Evolutionary conservation across 129 eudicot genomes (phyloP).

Genomic region (Helianthus annuus): HanXRQr2.0-SUNRISE NC_035444.2:54502117-54502616

Average conservation of each 20-base stretch:
- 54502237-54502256: background rate
- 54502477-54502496: background rate
- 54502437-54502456: background rate
- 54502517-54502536: background rate
- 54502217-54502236: background rate
- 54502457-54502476: background rate
- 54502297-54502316: conserved; percentile 6
- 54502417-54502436: background rate
- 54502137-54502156: too few species aligned
- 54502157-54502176: too few species aligned
- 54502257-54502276: background rate
- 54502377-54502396: background rate
- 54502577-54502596: background rate
- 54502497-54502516: background rate
- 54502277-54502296: background rate
- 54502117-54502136: too few species aligned
- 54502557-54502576: background rate
- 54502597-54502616: background rate
- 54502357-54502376: conserved; percentile 10
- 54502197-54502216: too few species aligned
- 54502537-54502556: background rate
- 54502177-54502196: too few species aligned
- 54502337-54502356: conserved; percentile 4
- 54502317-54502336: conserved; percentile 13
- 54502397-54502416: conserved; percentile 6